Conservation (phyloP, 208 protist genomes). For the Herpetomonas samuelpessoai region DNA sequence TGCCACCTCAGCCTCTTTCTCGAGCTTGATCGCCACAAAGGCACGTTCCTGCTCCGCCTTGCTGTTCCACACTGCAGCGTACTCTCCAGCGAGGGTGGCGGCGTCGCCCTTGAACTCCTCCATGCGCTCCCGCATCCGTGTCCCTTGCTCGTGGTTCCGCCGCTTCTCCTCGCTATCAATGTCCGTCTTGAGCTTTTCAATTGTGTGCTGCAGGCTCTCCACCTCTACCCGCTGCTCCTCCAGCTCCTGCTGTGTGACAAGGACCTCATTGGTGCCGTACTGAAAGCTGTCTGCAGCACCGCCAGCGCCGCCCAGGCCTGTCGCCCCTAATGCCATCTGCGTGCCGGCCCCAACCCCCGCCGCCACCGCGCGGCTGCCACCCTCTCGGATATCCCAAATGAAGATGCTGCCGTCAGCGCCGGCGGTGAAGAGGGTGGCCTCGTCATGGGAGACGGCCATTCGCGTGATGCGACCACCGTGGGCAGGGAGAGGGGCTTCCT, state of each 20-base stretch:
- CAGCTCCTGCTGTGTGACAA: conserved; percentile 93
- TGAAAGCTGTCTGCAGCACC: conserved; percentile 13
- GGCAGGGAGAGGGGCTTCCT: conserved; percentile 61
- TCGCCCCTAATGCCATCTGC: conserved; percentile 11
- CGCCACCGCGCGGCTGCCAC: conserved; percentile 20
- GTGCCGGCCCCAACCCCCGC: not conserved
- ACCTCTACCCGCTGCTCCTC: conserved; percentile 89
- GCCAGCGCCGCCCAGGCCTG: conserved; percentile 16
- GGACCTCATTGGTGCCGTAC: conserved; percentile 81
- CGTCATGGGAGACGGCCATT: conserved; percentile 90
- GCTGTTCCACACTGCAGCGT: conserved; percentile 72
- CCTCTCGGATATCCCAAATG: conserved; percentile 86
- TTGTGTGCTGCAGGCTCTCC: conserved; percentile 79
- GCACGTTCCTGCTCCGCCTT: conserved; percentile 91
- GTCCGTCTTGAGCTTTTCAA: conserved; percentile 91
- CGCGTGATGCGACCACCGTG: conserved; percentile 75
- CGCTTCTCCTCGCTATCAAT: conserved; percentile 94
- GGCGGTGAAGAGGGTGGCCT: conserved; percentile 88
- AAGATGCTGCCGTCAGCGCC: conserved; percentile 89
- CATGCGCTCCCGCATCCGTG: conserved; percentile 87
- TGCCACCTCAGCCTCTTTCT: conserved; percentile 74
- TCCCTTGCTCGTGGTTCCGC: conserved; percentile 90
- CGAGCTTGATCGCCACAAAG: conserved; percentile 85
- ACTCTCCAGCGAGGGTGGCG: conserved; percentile 63
- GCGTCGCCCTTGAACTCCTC: conserved; percentile 88